Evolutionary conservation across 2,329 filamentous ascomycete species (phyloP), one percentile per base, ranked within the genome.

Genomic region (Pseudogymnoascus sp.): DNA sequence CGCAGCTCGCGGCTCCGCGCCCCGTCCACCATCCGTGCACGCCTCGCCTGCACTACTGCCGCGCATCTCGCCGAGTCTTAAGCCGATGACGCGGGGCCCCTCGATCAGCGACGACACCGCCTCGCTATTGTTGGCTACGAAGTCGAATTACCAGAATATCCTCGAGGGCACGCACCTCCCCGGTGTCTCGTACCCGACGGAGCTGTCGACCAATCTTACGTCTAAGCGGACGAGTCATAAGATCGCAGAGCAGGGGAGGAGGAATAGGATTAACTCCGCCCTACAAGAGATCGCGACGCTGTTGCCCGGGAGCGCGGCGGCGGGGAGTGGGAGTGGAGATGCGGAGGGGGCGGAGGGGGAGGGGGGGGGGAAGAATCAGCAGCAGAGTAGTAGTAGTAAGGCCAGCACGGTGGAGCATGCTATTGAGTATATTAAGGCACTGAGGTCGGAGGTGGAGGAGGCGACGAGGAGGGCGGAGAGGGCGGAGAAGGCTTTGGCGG

Each of bases 81-180:
- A 96, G 74, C 93, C 95, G 8, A 77, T 97, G 21, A 82, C 97
- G 57, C 92, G 92, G 19, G 88, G 78, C 25, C 75, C 81, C 2
- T 77, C 81, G 64, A 79, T 83, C 1, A 80, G 79, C 4, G 85
- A 87, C 68, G 83, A 86, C 69, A 81, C 84, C 1, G 82, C 85
- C 0, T 87, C 85, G n/a, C 83, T 92, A 28, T 83, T 98, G 51
- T 82, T 99, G 28, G 90, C 93, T 37, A 92, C 90, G 14, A 98
- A 98, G 75, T 98, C 93, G 1, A 99, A 99, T 73, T 99, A 99
- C 72, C 93, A 98, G 72, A 96, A 97, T 71, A 95, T 99, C 39
- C 79, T 99, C 10, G 95, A 98, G 74, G 95, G 95, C 60, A 98
- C 92, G 61, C 88, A 89, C 64, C 86, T 97, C 0, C 93, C 93